Evolutionary conservation across 768 basidiomycete genomes (phyloP), one percentile per base, ranked within the genome.

Genomic region (Mycena kentingensis): DNA sequence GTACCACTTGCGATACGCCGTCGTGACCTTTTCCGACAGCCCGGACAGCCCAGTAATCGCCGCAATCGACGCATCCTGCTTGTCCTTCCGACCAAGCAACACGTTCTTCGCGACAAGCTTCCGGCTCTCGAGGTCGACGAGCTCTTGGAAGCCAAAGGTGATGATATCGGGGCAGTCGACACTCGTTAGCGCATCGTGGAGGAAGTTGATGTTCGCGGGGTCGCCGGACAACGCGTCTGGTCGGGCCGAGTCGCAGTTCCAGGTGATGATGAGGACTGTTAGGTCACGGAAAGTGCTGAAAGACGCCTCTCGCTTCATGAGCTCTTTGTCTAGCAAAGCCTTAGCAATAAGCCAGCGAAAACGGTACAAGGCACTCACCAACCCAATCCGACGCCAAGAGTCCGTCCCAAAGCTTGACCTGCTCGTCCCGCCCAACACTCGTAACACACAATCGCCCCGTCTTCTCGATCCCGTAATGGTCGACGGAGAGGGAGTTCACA

Each of bases 21-120:
- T 79, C 3, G 93, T 90, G 46, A 99, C 88, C 64, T 88, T 89
- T 60, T 94, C 90, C 15, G 88, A 87, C 22, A 89, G 66, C 0
- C 74, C 77, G 16, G 77, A 73, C n/a, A 76, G 72, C 21, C 75
- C 70, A 10, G 61, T 61, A 26, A 57, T 55, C 39, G 37, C 49
- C 21, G 56, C 63, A 49, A 68, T 69, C 35, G 77, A 70, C 4
- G 77, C 78, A 29, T 82, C 80, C 15, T 72, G 67, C 53, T 80
- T 83, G 64, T 85, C 86, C 71, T 86, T 90, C 58, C 85, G 76
- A 5, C 87, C 88, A 5, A 96, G 77, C 0, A 99, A 65, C 24
- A 98, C 84, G 18, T 87, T 92, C 72, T 97, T 95, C 62, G 96
- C 96, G 1, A 88, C 86, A 76, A 98, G 85, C 71, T 86, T 93